Evolutionary conservation across 257 asterid species (phyloP).

Genomic region (Ballota nigra): DNA sequence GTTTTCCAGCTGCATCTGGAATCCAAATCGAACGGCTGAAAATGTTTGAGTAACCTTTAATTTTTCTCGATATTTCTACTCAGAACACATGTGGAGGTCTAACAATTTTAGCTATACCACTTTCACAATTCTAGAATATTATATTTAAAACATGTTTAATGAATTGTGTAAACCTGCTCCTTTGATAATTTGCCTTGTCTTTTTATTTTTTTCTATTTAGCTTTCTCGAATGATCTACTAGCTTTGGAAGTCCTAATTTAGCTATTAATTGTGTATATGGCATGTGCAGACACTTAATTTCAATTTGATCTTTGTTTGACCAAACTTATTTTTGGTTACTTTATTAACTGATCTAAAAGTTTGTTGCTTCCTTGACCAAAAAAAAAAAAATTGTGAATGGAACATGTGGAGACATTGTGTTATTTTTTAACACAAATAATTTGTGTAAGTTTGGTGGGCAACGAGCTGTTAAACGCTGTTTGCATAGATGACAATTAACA

Average conservation of each 20-base stretch:
- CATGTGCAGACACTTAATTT: background rate
- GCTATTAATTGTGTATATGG: background rate
- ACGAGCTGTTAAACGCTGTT: background rate
- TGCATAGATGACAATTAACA: background rate
- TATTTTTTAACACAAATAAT: background rate
- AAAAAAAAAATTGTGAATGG: background rate
- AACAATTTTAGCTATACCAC: no score
- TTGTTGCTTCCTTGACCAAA: background rate
- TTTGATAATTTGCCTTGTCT: background rate
- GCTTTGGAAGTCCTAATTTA: background rate
- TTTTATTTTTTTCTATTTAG: background rate
- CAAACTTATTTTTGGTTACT: background rate
- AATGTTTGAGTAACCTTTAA: no score
- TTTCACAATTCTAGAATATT: no score
- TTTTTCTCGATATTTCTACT: no score
- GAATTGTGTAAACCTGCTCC: no score
- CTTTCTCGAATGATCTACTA: slow-evolving; percentile 2
- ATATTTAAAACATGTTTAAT: background rate
- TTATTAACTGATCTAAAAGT: background rate
- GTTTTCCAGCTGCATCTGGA: background rate
- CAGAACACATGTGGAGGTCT: no score
- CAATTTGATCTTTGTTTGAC: background rate
- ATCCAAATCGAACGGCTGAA: slow-evolving; percentile 9
- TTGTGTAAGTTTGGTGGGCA: slow-evolving; percentile 1
- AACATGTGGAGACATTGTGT: slow-evolving; percentile 7